Evolutionary conservation across 257 asterid genomes (phyloP).

Genomic region (Buddleja alternifolia): DNA sequence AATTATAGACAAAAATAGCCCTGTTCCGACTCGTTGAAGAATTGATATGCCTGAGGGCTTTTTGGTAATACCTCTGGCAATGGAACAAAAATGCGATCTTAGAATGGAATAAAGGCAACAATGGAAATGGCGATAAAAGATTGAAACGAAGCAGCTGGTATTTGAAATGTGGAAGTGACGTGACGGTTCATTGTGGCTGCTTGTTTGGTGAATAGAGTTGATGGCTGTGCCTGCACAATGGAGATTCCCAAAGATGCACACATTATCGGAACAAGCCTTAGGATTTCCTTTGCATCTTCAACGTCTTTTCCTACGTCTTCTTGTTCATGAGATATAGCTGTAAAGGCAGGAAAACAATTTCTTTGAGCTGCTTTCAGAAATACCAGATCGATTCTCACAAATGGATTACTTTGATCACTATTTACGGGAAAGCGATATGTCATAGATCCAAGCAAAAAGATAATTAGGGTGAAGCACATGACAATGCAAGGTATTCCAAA

Average conservation of each 20-base stretch:
- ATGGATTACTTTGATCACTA: slow-evolving; percentile 11
- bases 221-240: slow-evolving; percentile 3
- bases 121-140: slow-evolving; percentile 20
- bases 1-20: slow-evolving; percentile 22
- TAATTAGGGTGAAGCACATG: slow-evolving; percentile 6
- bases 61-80: slow-evolving; percentile 37
- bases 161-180: slow-evolving; percentile 11
- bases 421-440: slow-evolving; percentile 10
- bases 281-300: too few species aligned
- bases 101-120: slow-evolving; percentile 35
- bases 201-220: slow-evolving; percentile 24
- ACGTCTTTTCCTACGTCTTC: slow-evolving; percentile 12
- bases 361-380: too few species aligned
- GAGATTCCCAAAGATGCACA: slow-evolving; percentile 9
- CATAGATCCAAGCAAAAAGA: slow-evolving; percentile 6
- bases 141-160: slow-evolving; percentile 21
- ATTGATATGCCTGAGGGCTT: slow-evolving; percentile 41
- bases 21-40: slow-evolving; percentile 45
- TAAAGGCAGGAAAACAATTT: too few species aligned
- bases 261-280: slow-evolving; percentile 23
- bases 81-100: slow-evolving; percentile 51
- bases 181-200: slow-evolving; percentile 23
- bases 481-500: slow-evolving; percentile 9
- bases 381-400: slow-evolving; percentile 1
- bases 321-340: too few species aligned